These are phyloP conservation scores for Thalia dealbata DNA, from an alignment of 176 grass and related monocot genomes.

Conservation along the genomic window DNA sequence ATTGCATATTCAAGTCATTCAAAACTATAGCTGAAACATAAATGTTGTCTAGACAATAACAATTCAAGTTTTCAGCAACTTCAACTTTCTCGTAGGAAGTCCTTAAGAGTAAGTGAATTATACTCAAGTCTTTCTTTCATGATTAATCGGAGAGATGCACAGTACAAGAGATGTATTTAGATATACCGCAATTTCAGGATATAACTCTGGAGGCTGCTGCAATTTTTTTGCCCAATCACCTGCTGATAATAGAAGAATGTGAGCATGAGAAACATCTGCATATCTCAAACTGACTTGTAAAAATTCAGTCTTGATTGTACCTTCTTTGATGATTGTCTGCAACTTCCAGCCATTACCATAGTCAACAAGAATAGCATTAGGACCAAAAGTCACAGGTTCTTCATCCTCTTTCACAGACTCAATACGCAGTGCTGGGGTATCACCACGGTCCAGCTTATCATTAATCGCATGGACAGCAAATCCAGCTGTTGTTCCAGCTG, in stretches of 20 bases:
- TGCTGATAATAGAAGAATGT: neutral
- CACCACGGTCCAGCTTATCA: conserved; percentile 42
- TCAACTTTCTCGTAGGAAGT: too few species aligned
- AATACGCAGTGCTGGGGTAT: conserved; percentile 49
- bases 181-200: neutral
- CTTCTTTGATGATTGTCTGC: conserved; percentile 53
- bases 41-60: too few species aligned
- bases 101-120: too few species aligned
- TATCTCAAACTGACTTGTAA: conserved; percentile 12
- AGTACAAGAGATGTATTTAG: neutral
- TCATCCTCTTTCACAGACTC: conserved; percentile 72
- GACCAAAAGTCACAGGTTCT: conserved; percentile 73
- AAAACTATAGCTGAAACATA: too few species aligned
- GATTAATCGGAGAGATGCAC: neutral
- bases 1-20: neutral
- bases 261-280: neutral
- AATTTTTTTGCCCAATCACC: neutral
- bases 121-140: neutral
- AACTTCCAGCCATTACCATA: conserved; percentile 72
- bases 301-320: conserved; percentile 4
- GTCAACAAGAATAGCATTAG: conserved; percentile 49
- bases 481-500: conserved; percentile 49
- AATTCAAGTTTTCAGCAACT: too few species aligned
- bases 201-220: neutral
- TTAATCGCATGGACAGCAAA: conserved; percentile 68